Conservation (phyloP, 2,329 filamentous ascomycete genomes). For the Aquanectria penicillioides region DNA sequence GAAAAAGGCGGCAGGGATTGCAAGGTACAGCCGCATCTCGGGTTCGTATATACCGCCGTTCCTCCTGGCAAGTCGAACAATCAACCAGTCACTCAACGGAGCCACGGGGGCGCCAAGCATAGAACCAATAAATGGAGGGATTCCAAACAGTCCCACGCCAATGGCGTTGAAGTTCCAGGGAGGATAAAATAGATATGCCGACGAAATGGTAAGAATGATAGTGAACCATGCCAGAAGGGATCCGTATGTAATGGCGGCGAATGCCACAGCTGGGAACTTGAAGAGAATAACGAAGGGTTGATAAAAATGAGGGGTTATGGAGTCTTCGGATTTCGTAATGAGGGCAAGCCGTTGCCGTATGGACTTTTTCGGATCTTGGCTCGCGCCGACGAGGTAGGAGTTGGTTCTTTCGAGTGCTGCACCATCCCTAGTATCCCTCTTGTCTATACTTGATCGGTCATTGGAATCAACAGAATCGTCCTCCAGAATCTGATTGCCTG, state of each 20-base stretch:
- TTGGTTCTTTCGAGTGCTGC: neutral
- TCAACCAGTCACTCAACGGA: slow-evolving; percentile 51
- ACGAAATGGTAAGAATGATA: slow-evolving; percentile 21
- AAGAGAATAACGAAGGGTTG: slow-evolving; percentile 26
- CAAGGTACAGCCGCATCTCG: slow-evolving; percentile 51
- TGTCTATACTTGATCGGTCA: neutral
- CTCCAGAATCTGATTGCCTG: neutral
- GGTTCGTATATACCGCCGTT: slow-evolving; percentile 54
- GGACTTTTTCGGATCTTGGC: slow-evolving; percentile 22
- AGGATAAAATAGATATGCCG: slow-evolving; percentile 41
- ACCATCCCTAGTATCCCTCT: neutral
- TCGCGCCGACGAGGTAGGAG: neutral
- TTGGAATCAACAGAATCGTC: no score
- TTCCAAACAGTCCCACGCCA: slow-evolving; percentile 38
- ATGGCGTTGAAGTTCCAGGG: slow-evolving; percentile 42
- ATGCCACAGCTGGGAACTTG: slow-evolving; percentile 48
- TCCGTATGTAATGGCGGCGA: slow-evolving; percentile 52
- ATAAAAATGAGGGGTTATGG: slow-evolving; percentile 15
- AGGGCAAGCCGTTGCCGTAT: slow-evolving; percentile 37
- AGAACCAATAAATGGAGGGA: slow-evolving; percentile 49
- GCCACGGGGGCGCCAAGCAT: slow-evolving; percentile 49
- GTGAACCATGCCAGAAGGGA: slow-evolving; percentile 50
- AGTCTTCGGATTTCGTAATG: slow-evolving; percentile 27
- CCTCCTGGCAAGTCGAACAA: slow-evolving; percentile 47
- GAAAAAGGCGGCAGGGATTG: slow-evolving; percentile 39